A percentile compares a stretch with the other conserved stretches of the same genome.
Evolutionary conservation across 1,284 basidiomycete species (phyloP).

Genomic region (Pulveroboletus sp.): DNA sequence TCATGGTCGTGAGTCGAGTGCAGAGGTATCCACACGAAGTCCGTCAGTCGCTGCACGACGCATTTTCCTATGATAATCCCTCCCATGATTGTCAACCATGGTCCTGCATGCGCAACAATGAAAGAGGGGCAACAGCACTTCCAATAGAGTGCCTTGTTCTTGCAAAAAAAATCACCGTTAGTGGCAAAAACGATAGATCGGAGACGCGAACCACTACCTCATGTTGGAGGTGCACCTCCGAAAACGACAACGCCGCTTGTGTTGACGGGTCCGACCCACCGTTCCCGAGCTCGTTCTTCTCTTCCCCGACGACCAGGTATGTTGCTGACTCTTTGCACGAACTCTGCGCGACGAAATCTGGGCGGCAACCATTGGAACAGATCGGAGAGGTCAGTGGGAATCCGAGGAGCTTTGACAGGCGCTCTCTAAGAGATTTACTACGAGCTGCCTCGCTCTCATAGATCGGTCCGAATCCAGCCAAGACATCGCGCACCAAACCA

Average conservation of each 20-base stretch:
- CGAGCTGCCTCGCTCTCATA: background rate
- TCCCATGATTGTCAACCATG: slow-evolving; percentile 18
- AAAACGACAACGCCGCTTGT: slow-evolving; percentile 14
- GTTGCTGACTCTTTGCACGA: background rate
- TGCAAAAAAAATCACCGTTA: background rate
- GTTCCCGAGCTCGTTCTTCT: slow-evolving; percentile 5
- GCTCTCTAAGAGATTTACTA: background rate
- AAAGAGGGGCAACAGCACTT: slow-evolving; percentile 12
- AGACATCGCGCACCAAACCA: too few relatives aligned
- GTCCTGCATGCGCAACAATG: background rate
- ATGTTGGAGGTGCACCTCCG: background rate
- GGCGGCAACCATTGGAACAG: background rate
- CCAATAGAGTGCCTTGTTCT: rapidly evolving
- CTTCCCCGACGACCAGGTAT: slow-evolving; percentile 6
- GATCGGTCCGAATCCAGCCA: slow-evolving; percentile 8
- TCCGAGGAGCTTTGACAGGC: background rate
- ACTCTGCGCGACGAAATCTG: background rate
- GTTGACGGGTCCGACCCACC: slow-evolving; percentile 14
- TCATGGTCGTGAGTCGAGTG: slow-evolving; percentile 3
- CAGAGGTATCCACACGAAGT: slow-evolving; percentile 18
- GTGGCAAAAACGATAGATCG: too few relatives aligned
- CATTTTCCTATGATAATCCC: slow-evolving; percentile 2
- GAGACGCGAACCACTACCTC: slow-evolving; percentile 3
- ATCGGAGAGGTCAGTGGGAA: background rate
- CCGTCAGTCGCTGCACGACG: slow-evolving; percentile 17